Evolutionary conservation across 2,329 filamentous ascomycete species (phyloP).

Genomic region (Exophiala sp.): DNA sequence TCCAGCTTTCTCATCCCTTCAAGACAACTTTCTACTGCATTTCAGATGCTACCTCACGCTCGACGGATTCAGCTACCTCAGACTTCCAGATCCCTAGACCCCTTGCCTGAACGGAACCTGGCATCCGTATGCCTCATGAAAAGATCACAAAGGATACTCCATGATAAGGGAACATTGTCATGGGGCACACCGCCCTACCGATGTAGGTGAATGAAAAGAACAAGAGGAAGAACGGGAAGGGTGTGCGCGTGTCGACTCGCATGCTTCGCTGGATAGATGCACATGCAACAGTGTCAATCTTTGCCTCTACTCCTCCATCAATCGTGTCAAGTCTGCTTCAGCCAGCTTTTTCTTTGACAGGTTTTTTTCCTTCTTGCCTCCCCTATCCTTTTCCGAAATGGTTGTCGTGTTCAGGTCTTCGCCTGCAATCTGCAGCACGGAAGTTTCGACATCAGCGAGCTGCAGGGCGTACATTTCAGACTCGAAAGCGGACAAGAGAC

Average conservation of each 20-base stretch:
- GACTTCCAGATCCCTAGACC: no score
- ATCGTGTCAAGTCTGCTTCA: background rate
- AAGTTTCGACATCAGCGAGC: background rate
- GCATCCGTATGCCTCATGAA: no score
- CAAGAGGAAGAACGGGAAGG: background rate
- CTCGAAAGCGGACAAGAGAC: background rate
- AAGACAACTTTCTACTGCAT: no score
- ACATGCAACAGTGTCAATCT: background rate
- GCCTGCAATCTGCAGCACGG: background rate
- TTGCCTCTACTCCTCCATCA: background rate
- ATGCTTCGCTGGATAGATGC: background rate
- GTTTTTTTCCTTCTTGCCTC: background rate
- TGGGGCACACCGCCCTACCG: background rate
- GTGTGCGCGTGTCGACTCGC: background rate
- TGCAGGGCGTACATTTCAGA: constrained; percentile 8
- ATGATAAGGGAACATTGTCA: background rate
- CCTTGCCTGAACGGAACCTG: no score
- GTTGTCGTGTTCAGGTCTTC: background rate
- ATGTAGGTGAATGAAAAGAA: background rate
- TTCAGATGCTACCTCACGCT: no score
- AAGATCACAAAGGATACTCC: no score
- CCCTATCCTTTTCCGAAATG: background rate
- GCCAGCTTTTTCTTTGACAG: background rate
- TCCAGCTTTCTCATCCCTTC: no score
- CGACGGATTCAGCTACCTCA: no score